Evolutionary conservation across 2,329 filamentous ascomycete species (phyloP).

Genomic region (Phyllosticta citriasiana): DNA sequence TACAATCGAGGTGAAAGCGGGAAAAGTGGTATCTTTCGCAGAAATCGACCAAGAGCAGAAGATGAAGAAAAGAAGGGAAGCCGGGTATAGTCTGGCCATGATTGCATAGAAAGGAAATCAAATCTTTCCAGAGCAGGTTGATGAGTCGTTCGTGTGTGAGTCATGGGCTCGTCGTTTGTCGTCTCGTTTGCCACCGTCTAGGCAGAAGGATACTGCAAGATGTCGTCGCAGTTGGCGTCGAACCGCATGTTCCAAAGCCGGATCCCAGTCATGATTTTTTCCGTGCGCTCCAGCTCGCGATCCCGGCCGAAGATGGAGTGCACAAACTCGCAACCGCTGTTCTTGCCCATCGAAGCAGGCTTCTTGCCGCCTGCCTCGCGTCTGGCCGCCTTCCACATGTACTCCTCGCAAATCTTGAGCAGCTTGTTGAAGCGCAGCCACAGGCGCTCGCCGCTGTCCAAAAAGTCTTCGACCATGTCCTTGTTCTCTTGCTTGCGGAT

Average conservation of each 20-base stretch:
- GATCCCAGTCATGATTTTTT: slow-evolving; percentile 84
- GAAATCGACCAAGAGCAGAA: neutral
- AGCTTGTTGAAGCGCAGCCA: slow-evolving; percentile 77
- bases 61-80: neutral
- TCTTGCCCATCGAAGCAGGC: slow-evolving; percentile 59
- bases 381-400: slow-evolving; percentile 58
- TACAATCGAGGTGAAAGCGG: neutral
- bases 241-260: slow-evolving; percentile 88
- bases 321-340: slow-evolving; percentile 89
- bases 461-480: slow-evolving; percentile 81
- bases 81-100: neutral
- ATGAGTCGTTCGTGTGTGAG: neutral
- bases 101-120: neutral
- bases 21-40: neutral
- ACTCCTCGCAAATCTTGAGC: slow-evolving; percentile 83
- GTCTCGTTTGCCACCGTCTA: neutral
- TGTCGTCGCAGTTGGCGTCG: slow-evolving; percentile 90
- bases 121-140: neutral
- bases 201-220: slow-evolving; percentile 48
- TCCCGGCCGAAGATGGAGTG: slow-evolving; percentile 91
- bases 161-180: neutral
- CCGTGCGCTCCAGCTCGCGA: slow-evolving; percentile 77
- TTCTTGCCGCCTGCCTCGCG: slow-evolving; percentile 9
- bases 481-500: slow-evolving; percentile 64
- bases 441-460: slow-evolving; percentile 77